Percentiles rank a stretch among this genome's conserved stretches.
These are phyloP conservation scores for Neurospora sp. DNA, from an alignment of 495 filamentous ascomycete genomes.

Conservation along the genomic window DNA sequence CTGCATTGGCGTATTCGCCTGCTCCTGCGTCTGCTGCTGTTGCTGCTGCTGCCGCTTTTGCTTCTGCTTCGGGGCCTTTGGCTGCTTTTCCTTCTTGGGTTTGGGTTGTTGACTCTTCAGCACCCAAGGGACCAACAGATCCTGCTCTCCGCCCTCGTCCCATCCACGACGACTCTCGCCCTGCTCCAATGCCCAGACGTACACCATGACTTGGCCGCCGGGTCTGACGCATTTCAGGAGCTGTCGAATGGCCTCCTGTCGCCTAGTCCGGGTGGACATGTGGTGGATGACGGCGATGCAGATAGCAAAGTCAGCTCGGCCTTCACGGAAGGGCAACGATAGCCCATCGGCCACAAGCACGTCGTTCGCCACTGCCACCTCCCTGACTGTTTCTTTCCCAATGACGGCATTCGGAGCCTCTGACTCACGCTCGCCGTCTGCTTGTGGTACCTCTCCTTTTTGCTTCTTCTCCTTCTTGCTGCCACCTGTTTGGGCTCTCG, in stretches of 20 bases:
- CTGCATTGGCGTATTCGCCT: background rate
- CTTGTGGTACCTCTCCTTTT: background rate
- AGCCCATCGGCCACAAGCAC: slow-evolving; percentile 62
- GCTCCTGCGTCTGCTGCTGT: too few relatives aligned
- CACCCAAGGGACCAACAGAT: slow-evolving; percentile 96
- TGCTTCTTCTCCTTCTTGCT: slow-evolving; percentile 2
- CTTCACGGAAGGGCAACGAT: slow-evolving; percentile 57
- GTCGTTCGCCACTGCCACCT: slow-evolving; percentile 19
- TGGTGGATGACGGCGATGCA: slow-evolving; percentile 94
- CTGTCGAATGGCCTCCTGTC: slow-evolving; percentile 60
- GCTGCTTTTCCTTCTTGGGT: slow-evolving; percentile 11
- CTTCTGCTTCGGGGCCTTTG: slow-evolving; percentile 3
- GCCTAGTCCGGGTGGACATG: slow-evolving; percentile 69
- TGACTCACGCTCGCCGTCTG: background rate
- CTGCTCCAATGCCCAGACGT: slow-evolving; percentile 97
- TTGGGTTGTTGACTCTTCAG: slow-evolving; percentile 33
- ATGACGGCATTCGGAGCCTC: background rate
- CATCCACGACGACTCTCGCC: slow-evolving; percentile 81
- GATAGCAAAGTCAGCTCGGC: slow-evolving; percentile 81
- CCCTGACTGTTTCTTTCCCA: slow-evolving; percentile 1
- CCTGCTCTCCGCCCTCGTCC: slow-evolving; percentile 78
- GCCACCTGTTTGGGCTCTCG: background rate
- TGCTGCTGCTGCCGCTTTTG: background rate
- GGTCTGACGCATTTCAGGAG: slow-evolving; percentile 55
- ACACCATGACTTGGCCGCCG: slow-evolving; percentile 64